These are phyloP conservation scores for Aureobasidium sp. DNA, from an alignment of 2,329 filamentous ascomycete species.

Conservation along the genomic window DNA sequence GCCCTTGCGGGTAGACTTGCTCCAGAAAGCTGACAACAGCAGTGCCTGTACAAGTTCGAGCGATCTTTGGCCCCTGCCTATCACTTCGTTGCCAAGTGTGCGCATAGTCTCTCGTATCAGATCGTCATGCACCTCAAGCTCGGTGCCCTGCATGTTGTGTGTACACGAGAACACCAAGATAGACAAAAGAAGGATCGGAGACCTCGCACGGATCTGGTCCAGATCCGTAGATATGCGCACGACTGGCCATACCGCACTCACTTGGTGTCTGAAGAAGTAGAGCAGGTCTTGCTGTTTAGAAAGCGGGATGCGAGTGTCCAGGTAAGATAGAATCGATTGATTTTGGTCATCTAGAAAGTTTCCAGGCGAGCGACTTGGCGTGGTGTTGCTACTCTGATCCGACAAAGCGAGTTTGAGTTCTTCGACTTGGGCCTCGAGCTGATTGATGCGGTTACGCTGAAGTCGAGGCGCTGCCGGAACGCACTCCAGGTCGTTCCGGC, in stretches of 20 bases:
- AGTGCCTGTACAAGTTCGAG: constrained; percentile 11
- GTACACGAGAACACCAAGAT: neutral
- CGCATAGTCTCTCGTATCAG: constrained; percentile 6
- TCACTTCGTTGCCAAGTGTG: constrained; percentile 8
- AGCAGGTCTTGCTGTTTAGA: neutral
- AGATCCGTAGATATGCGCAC: neutral
- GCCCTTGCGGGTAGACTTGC: neutral
- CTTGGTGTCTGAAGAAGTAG: neutral
- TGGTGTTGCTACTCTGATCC: neutral
- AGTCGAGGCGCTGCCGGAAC: constrained; percentile 29
- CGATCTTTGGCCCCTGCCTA: constrained; percentile 3
- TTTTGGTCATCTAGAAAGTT: neutral
- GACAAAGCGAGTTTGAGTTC: neutral
- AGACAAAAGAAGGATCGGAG: constrained; percentile 4
- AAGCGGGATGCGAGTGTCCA: neutral
- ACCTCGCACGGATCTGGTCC: neutral
- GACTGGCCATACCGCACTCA: neutral
- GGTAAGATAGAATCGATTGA: neutral
- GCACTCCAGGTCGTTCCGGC: constrained; percentile 32
- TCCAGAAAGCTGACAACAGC: constrained; percentile 8
- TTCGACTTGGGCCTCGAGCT: constrained; percentile 33
- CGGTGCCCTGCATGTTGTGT: neutral
- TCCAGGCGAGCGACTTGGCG: neutral
- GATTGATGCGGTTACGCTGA: constrained; percentile 29
- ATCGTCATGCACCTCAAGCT: neutral